These are phyloP conservation scores for Candolleomyces aberdarensis DNA, from an alignment of 768 basidiomycete species.

Conservation along the genomic window DNA sequence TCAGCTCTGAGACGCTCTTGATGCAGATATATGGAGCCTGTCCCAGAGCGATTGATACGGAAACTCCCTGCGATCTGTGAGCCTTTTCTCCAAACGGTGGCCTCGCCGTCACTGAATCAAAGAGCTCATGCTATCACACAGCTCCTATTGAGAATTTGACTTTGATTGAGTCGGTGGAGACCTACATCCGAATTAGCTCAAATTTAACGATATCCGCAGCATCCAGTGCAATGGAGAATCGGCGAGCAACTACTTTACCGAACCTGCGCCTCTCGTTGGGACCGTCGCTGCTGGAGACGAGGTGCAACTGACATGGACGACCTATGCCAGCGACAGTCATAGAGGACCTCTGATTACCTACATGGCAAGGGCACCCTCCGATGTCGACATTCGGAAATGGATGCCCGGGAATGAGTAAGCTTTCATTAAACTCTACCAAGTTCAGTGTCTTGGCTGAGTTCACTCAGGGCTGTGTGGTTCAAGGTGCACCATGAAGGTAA, in stretches of 20 bases:
- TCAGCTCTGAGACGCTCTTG: background rate
- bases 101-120: background rate
- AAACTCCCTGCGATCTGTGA: constrained; percentile 31
- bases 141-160: constrained; percentile 33
- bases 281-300: constrained; percentile 37
- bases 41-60: constrained; percentile 34
- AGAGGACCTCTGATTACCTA: constrained; percentile 45
- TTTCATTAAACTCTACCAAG: too few relatives aligned
- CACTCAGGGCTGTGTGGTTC: constrained; percentile 43
- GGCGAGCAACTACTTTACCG: constrained; percentile 10
- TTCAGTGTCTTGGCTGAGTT: background rate
- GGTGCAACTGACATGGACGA: constrained; percentile 37
- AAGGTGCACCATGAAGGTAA: constrained; percentile 42
- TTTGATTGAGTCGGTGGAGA: constrained; percentile 25
- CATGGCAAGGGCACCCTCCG: constrained; percentile 41
- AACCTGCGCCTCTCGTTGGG: constrained; percentile 27
- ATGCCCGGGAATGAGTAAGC: constrained; percentile 34
- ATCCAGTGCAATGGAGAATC: constrained; percentile 28
- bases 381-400: constrained; percentile 33
- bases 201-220: constrained; percentile 2
- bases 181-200: background rate
- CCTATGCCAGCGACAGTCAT: background rate
- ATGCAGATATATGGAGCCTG: constrained; percentile 21
- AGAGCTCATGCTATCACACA: background rate
- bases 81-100: background rate